phyloP scores from a whole-genome alignment of 2,329 filamentous ascomycete species.

The Hypoxylon sp. region DNA sequence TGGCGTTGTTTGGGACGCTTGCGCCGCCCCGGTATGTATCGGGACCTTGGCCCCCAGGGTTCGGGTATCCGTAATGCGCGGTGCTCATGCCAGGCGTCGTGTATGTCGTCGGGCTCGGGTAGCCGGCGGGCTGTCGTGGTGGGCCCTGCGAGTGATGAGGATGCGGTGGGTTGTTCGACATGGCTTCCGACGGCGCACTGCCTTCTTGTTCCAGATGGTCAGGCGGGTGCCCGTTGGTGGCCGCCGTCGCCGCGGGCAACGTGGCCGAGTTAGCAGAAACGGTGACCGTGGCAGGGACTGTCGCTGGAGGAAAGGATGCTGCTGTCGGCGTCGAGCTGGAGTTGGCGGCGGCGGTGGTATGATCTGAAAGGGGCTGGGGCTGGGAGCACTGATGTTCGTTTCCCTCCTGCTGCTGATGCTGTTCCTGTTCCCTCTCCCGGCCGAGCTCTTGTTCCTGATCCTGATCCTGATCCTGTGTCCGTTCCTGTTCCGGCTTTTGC shows the following conservation, averaged over 20 bases:
- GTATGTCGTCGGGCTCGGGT: constrained; percentile 42
- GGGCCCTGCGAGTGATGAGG: constrained; percentile 40
- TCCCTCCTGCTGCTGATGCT: constrained; percentile 10
- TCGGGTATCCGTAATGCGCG: constrained; percentile 45
- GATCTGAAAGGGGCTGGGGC: constrained; percentile 23
- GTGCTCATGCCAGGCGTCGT: constrained; percentile 39
- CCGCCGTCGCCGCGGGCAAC: constrained; percentile 25
- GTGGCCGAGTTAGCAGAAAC: constrained; percentile 28
- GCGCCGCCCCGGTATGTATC: constrained; percentile 50
- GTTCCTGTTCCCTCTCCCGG: background rate
- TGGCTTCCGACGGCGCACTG: constrained; percentile 38
- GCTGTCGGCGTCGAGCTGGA: constrained; percentile 18
- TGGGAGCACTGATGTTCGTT: constrained; percentile 10
- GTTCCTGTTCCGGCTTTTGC: constrained; percentile 41
- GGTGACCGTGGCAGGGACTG: constrained; percentile 18
- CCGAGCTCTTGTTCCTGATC: constrained; percentile 26
- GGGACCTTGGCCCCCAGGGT: constrained; percentile 35
- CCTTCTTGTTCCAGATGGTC: constrained; percentile 26
- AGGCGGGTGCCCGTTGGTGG: constrained; percentile 24
- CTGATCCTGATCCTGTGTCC: constrained; percentile 29
- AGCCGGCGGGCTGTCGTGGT: constrained; percentile 41
- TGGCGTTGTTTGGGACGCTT: constrained; percentile 44
- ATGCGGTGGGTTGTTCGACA: constrained; percentile 45
- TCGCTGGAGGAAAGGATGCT: constrained; percentile 23
- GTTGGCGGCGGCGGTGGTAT: constrained; percentile 29